Base-by-base conservation (phyloP, 2,329 filamentous ascomycete genomes). In the Dothideomycetes sp. region DNA sequence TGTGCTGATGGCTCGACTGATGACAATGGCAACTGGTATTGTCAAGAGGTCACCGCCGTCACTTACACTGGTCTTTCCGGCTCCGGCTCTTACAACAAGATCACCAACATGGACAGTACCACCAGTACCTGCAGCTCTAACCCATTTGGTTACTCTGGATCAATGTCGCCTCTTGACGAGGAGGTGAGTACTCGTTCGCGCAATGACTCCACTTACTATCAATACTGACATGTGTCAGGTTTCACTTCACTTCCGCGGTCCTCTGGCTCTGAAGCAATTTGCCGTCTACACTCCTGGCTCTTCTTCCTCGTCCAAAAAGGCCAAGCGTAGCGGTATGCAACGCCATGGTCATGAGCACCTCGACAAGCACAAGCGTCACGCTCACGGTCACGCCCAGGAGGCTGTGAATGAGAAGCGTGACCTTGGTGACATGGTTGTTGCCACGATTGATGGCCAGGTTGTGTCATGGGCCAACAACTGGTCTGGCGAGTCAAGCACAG, bases 181-280 rank as follows among this genome's bases (percentile, higher is more conserved):
- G 81, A 81, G 63, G 81, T 85, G 63, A 60, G 75, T 58, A n/a
- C 22, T 27, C 22, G 7, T 27, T 27, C 22, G n/a, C n/a, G 14
- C 4, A 15, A 10, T 7, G 19, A 15, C 8, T 3, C 14, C n/a
- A 3, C 12, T 12, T 10, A 19, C 18, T 15, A 17, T 22, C 11
- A 19, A 35, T 18, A 7, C 19, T 42, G 27, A 45, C 30, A 15
- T 7, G 7, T 7, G 7, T 1, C 44, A 85, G 81, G 66, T 87
- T 19, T 84, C 81, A 1, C 59, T 84, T 45, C 79, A 85, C 56
- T 69, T 87, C 53, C 78, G 82, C 49, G 84, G 83, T 3, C 82
- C 83, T 1, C 57, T 84, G 49, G 62, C 72, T 30, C 55, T 88
- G 22, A 76, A 75, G 53, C 71, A 83, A 48, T 68, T 86, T 40